Evolutionary conservation across 1,284 basidiomycete species (phyloP), one percentile per base, ranked within the genome.

Genomic region (Pseudozyma pruni): DNA sequence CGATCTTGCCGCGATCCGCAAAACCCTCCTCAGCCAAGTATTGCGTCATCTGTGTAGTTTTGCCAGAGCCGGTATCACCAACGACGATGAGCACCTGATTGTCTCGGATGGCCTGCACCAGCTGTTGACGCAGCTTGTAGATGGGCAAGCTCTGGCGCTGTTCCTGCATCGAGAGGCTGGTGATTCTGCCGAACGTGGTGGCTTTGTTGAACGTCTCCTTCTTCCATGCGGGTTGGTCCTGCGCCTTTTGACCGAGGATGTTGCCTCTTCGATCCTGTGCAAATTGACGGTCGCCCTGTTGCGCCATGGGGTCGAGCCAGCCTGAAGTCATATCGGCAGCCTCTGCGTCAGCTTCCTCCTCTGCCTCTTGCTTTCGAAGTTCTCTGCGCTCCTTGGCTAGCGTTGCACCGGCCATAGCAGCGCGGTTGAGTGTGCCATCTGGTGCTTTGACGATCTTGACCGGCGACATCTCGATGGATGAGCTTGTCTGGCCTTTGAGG

Each of bases 291-390:
- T 98, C 94, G 6, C 87, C 83, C 11, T 91, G 89, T 74, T 90
- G 90, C 8, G 95, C 91, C 93, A 98, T 97, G 9, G 96, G 96
- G 83, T 99, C 96, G 31, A 97, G 86, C 96, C 96, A 98, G 8
- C 94, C 94, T 27, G 92, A 90, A 69, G 88, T 93, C 83, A 97
- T 91, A 84, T 98, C 94, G 29, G 91, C 88, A 29, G 92, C 88
- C 83, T 98, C 90, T 0, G 93, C 92, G 81, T 98, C 96, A 0
- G 92, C 95, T 76, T 91, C 86, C 61, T 98, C 96, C 79, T 97
- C 95, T 13, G 88, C 90, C 81, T 98, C 94, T 81, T 98, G 92
- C 78, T 96, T 93, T 59, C 93, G 88, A 49, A 98, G 84, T 83
- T 99, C 96, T 41, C 93, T 87, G 46, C 96, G 88, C 83, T 99